Conservation (phyloP, 2,329 filamentous ascomycete species). For the Sporothrix inflata region DNA sequence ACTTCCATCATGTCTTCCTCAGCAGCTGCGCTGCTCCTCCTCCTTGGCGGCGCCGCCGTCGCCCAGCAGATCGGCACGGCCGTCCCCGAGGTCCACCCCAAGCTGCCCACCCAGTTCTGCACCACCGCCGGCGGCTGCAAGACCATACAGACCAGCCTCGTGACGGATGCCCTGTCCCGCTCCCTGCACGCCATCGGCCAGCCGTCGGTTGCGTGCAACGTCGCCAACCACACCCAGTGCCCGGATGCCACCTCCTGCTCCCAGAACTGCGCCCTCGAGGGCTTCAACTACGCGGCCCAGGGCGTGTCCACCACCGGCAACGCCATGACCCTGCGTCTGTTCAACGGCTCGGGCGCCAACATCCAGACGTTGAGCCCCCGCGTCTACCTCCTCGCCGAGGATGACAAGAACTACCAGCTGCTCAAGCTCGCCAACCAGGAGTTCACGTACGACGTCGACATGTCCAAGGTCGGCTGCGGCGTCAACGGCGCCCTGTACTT, state of each 20-base stretch:
- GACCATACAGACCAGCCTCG: neutral
- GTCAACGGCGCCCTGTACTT: conserved; percentile 60
- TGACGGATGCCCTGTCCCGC: conserved; percentile 27
- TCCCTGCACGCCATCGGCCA: neutral
- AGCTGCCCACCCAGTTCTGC: conserved; percentile 20
- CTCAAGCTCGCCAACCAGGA: conserved; percentile 64
- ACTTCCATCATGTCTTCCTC: neutral
- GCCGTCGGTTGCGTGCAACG: conserved; percentile 31
- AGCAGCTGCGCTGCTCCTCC: conserved; percentile 30
- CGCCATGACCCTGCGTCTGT: conserved; percentile 16
- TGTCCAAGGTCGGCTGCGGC: conserved; percentile 62
- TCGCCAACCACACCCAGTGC: conserved; percentile 25
- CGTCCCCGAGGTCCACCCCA: conserved; percentile 21
- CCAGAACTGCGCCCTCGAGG: conserved; percentile 14
- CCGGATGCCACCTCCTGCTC: conserved; percentile 12
- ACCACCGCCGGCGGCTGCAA: conserved; percentile 25
- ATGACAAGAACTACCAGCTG: conserved; percentile 44
- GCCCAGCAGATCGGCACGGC: conserved; percentile 32
- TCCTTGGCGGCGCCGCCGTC: conserved; percentile 22
- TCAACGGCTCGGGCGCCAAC: conserved; percentile 30
- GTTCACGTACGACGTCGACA: conserved; percentile 68
- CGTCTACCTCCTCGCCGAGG: conserved; percentile 39
- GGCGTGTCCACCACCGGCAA: conserved; percentile 17
- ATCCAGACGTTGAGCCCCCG: conserved; percentile 37
- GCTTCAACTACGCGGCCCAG: neutral